These are phyloP conservation scores for Heritiera fomes DNA, from an alignment of 345 rosid genomes.

Conservation along the genomic window DNA sequence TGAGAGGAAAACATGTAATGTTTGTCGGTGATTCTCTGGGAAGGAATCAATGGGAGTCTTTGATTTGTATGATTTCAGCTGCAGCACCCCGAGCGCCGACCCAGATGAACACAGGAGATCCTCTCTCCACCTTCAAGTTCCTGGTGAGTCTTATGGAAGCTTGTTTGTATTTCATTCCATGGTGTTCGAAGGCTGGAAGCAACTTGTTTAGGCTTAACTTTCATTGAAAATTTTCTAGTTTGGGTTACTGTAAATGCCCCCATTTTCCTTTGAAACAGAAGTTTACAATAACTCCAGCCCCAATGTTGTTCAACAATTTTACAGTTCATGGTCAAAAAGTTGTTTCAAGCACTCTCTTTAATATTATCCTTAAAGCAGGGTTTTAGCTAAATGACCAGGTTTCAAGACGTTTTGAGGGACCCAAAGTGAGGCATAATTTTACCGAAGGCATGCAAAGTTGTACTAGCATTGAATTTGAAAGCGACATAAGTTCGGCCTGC, in stretches of 20 bases:
- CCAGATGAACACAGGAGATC: constrained; percentile 59
- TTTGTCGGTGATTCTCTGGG: constrained; percentile 96
- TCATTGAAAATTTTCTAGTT: background rate
- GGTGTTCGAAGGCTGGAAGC: background rate
- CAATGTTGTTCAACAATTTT: background rate
- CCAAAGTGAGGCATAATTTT: constrained; percentile 6
- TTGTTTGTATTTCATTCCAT: background rate
- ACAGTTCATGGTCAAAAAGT: constrained; percentile 4
- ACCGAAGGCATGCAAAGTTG: background rate
- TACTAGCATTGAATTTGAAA: background rate
- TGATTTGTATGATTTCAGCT: constrained; percentile 74
- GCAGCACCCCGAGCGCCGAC: constrained; percentile 54
- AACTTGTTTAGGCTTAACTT: background rate
- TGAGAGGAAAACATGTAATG: constrained; percentile 78
- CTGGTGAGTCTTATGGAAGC: constrained; percentile 42
- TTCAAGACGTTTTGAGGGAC: constrained; percentile 9
- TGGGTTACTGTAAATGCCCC: background rate
- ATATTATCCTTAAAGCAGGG: background rate
- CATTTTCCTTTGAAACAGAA: background rate
- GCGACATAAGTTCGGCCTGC: background rate
- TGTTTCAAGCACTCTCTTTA: background rate
- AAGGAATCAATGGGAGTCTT: constrained; percentile 89
- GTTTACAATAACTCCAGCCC: too few relatives aligned
- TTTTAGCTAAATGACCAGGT: background rate
- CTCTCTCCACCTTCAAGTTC: constrained; percentile 78